Evolutionary conservation across 257 asterid species (phyloP).

Genomic region (Fraxinus cuspidata): DNA sequence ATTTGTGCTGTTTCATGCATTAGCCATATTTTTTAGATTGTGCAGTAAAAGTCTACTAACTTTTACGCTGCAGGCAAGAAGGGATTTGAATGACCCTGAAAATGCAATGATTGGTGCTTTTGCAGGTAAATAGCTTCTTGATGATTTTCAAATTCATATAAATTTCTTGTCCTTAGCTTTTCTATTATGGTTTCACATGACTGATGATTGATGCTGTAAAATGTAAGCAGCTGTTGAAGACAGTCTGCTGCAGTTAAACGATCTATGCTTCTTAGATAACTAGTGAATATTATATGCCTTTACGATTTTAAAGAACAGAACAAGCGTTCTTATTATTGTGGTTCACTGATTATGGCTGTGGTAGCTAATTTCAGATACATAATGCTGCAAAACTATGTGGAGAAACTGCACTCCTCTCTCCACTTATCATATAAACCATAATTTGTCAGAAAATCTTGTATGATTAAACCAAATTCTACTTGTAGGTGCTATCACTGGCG

Average conservation of each 20-base stretch:
- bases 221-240: not conserved
- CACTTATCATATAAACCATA: not conserved
- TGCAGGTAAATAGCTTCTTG: constrained; percentile 48
- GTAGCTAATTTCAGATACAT: no score
- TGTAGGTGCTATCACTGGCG: constrained; percentile 70
- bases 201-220: constrained; percentile 8
- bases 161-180: not conserved
- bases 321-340: no score
- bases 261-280: not conserved
- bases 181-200: not conserved
- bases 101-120: constrained; percentile 72
- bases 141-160: not conserved
- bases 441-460: not conserved
- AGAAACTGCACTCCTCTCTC: not conserved
- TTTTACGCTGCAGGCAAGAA: constrained; percentile 49
- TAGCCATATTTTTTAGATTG: not conserved
- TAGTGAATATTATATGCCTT: no score
- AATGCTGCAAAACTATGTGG: no score
- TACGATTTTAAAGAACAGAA: no score
- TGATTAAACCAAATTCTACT: not conserved
- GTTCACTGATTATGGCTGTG: no score
- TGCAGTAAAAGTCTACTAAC: constrained; percentile 5
- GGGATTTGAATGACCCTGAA: constrained; percentile 66
- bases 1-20: not conserved
- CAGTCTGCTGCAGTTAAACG: not conserved